Conservation (phyloP, 2,329 filamentous ascomycete species). For the Myriosclerotinia scirpicola region DNA sequence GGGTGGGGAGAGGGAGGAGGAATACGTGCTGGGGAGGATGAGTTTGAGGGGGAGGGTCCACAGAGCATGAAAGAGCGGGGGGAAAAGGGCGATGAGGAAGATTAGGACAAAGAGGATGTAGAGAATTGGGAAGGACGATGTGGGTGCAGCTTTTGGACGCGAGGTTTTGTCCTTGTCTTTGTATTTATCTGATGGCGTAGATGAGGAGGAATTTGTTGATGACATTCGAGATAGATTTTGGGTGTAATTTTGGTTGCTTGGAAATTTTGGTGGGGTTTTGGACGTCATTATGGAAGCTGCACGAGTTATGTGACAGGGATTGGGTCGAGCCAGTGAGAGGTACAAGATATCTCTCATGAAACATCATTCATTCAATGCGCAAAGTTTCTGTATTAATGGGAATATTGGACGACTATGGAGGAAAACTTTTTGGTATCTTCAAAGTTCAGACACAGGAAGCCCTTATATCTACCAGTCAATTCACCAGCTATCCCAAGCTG, state of each 20-base stretch:
- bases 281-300: slow-evolving; percentile 18
- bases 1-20: slow-evolving; percentile 46
- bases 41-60: slow-evolving; percentile 51
- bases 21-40: slow-evolving; percentile 35
- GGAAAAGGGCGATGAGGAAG: slow-evolving; percentile 54
- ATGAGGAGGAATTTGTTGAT: slow-evolving; percentile 26
- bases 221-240: slow-evolving; percentile 26
- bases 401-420: background rate
- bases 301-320: slow-evolving; percentile 7
- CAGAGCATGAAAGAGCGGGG: slow-evolving; percentile 52
- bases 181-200: slow-evolving; percentile 13
- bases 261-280: slow-evolving; percentile 19
- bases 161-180: slow-evolving; percentile 24
- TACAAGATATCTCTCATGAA: background rate
- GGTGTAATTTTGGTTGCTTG: slow-evolving; percentile 20
- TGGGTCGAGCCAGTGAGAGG: background rate
- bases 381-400: background rate
- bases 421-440: background rate
- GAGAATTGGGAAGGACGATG: slow-evolving; percentile 35
- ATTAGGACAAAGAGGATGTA: slow-evolving; percentile 49
- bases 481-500: slow-evolving; percentile 26
- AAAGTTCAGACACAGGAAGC: background rate
- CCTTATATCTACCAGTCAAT: slow-evolving; percentile 10
- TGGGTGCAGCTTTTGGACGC: slow-evolving; percentile 25
- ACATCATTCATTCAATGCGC: background rate